Evolutionary conservation across 306 rosid genomes (phyloP).

Genomic region (Pterocarpus macrocarpus): DNA sequence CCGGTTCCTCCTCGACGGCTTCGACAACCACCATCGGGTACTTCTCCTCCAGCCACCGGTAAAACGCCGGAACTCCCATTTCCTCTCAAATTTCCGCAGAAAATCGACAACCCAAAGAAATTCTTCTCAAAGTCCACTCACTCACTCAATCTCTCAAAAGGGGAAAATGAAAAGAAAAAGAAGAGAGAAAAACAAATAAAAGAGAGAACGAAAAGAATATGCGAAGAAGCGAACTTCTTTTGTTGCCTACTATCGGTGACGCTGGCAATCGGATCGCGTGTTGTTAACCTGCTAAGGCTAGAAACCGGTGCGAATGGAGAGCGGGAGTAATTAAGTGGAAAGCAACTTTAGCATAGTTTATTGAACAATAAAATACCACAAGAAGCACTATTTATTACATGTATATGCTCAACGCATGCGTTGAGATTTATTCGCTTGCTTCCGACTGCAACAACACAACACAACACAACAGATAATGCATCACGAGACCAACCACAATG

Average conservation of each 20-base stretch:
- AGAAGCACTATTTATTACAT: too few species aligned
- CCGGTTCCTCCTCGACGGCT: slow-evolving; percentile 87
- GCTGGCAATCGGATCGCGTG: neutral
- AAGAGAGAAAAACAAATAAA: too few species aligned
- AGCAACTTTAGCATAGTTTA: too few species aligned
- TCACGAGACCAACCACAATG: too few species aligned
- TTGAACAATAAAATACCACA: too few species aligned
- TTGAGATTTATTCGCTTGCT: too few species aligned
- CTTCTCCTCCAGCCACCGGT: slow-evolving; percentile 96
- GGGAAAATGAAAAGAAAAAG: neutral
- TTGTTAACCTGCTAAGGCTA: neutral
- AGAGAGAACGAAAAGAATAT: neutral
- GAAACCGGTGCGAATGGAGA: neutral
- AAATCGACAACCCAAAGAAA: too few species aligned
- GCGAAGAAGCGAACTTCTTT: neutral
- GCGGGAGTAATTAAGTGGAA: too few species aligned
- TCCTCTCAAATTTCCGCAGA: neutral
- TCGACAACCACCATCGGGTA: slow-evolving; percentile 86
- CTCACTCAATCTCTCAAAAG: neutral
- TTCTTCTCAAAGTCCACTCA: neutral
- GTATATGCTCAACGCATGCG: too few species aligned
- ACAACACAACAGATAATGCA: too few species aligned
- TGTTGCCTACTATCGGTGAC: neutral
- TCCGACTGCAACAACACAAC: too few species aligned
- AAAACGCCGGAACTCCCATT: slow-evolving; percentile 99